These are phyloP conservation scores for Meyerozyma smithsonii DNA, from an alignment of 1,139 yeast species.

Conservation along the genomic window DNA sequence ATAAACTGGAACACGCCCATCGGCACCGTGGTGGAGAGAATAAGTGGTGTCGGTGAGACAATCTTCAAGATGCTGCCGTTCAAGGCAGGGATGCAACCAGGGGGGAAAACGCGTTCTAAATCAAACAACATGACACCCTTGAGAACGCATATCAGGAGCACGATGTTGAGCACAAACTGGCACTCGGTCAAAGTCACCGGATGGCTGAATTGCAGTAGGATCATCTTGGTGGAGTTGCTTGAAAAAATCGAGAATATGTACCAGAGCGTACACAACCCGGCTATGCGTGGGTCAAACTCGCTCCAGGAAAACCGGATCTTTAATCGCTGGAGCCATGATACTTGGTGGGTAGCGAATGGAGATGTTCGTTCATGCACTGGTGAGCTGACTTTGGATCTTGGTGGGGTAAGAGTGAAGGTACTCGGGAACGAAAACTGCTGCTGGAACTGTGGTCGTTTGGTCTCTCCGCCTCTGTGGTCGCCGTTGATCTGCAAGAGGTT, in stretches of 20 bases:
- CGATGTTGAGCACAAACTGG: constrained; percentile 70
- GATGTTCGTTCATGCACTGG: constrained; percentile 20
- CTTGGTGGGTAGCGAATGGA: constrained; percentile 4
- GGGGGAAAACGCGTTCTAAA: constrained; percentile 38
- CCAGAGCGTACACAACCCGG: constrained; percentile 64
- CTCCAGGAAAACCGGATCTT: constrained; percentile 22
- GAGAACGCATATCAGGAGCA: constrained; percentile 40
- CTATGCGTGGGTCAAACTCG: constrained; percentile 20
- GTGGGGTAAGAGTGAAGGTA: constrained; percentile 31
- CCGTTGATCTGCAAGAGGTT: constrained; percentile 11
- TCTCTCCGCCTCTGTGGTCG: constrained; percentile 7
- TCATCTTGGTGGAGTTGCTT: constrained; percentile 73
- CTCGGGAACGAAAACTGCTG: constrained; percentile 8
- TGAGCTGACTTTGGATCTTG: constrained; percentile 29
- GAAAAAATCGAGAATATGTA: constrained; percentile 78
- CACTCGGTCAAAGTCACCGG: constrained; percentile 84
- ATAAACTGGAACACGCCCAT: constrained; percentile 90
- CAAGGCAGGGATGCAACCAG: constrained; percentile 50
- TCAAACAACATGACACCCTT: constrained; percentile 8
- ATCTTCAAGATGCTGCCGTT: constrained; percentile 26
- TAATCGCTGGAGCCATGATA: constrained; percentile 4
- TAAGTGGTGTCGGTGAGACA: constrained; percentile 48
- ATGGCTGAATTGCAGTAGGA: constrained; percentile 61
- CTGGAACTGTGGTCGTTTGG: constrained; percentile 8
- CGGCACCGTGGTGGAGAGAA: constrained; percentile 71